Evolutionary conservation across 352 stramenopile species (phyloP).

Genomic region (Phytophthora hybrid): DNA sequence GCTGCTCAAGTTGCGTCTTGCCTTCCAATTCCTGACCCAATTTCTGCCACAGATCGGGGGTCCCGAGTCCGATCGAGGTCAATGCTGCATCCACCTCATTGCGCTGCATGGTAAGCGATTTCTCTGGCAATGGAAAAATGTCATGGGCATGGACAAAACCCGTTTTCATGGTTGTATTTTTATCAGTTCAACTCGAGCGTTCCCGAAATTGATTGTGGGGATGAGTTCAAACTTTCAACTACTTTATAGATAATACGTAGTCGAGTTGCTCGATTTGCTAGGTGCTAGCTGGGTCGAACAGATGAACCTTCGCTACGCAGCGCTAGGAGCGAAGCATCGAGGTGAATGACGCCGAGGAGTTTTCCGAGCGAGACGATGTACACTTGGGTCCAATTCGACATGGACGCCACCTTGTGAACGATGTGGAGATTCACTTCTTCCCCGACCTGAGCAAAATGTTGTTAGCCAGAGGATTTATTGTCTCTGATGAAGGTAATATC

Average conservation of each 20-base stretch:
- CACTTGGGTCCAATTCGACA: conserved; percentile 87
- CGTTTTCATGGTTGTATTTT: conserved; percentile 31
- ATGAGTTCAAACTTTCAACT: not conserved
- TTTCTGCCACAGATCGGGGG: conserved; percentile 82
- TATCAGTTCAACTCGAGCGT: conserved; percentile 21
- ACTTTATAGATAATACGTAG: not conserved
- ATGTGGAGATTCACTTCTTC: conserved; percentile 79
- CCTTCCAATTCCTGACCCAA: conserved; percentile 84
- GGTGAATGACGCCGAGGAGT: conserved; percentile 74
- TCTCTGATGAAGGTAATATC: not conserved
- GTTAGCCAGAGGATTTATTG: not conserved
- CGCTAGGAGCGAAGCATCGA: conserved; percentile 60
- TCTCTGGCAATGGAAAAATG: conserved; percentile 21
- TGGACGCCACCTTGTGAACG: conserved; percentile 82
- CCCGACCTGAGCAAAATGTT: conserved; percentile 44
- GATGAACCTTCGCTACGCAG: conserved; percentile 8
- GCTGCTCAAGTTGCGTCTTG: conserved; percentile 81
- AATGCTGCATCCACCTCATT: conserved; percentile 84
- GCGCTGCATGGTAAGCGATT: conserved; percentile 64
- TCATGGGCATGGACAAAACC: not conserved
- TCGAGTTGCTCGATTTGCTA: too few species aligned
- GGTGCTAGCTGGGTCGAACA: conserved; percentile 13
- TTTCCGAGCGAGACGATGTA: conserved; percentile 81
- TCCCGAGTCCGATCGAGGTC: conserved; percentile 68
- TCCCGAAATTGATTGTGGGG: conserved; percentile 22